phyloP scores from a whole-genome alignment of 495 filamentous ascomycete genomes.

The Aspergillus cavernicola region DNA sequence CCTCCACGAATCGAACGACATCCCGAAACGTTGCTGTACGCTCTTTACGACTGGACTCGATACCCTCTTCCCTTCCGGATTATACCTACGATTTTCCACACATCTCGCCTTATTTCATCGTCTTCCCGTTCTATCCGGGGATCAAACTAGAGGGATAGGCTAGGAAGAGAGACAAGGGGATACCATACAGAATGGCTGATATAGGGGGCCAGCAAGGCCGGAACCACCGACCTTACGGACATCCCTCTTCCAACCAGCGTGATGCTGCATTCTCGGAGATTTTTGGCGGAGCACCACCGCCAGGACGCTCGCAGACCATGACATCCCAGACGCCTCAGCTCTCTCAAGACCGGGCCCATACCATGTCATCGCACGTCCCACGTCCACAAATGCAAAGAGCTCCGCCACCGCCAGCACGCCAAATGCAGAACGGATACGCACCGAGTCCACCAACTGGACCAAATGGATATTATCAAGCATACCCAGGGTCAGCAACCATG shows the following conservation, averaged over 20 bases:
- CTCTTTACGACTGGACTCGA: conserved; percentile 37
- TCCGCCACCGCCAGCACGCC: conserved; percentile 58
- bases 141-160: conserved; percentile 2
- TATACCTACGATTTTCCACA: conserved; percentile 7
- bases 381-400: conserved; percentile 45
- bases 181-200: conserved; percentile 65
- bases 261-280: conserved; percentile 97
- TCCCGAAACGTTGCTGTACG: conserved; percentile 39
- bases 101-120: not conserved
- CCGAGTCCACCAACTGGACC: conserved; percentile 20
- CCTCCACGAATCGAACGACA: conserved; percentile 36
- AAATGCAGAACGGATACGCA: conserved; percentile 50
- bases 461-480: conserved; percentile 46
- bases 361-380: conserved; percentile 69
- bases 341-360: conserved; percentile 69
- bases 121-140: conserved; percentile 3
- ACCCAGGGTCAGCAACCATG: conserved; percentile 50
- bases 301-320: conserved; percentile 86
- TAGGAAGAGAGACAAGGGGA: conserved; percentile 1
- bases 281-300: conserved; percentile 82
- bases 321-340: conserved; percentile 61
- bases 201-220: conserved; percentile 71
- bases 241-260: conserved; percentile 70
- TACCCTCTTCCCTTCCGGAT: conserved; percentile 18
- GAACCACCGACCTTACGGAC: conserved; percentile 65